These are phyloP conservation scores for Asclepias syriaca DNA, from an alignment of 257 asterid species.

Conservation along the genomic window DNA sequence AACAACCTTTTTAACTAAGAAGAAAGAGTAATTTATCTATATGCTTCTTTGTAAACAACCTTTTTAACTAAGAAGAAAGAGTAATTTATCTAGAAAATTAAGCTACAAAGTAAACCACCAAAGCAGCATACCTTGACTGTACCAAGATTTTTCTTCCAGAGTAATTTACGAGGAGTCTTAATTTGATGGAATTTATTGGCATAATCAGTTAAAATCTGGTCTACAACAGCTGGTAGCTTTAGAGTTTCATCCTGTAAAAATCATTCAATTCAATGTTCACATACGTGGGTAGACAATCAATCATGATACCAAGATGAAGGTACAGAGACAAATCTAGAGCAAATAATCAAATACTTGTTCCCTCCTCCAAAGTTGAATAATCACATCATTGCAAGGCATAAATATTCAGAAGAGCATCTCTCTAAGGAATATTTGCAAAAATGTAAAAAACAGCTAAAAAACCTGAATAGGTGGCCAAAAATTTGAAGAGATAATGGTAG, in stretches of 20 bases:
- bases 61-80: not conserved
- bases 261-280: not conserved
- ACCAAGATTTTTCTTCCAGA: conserved; percentile 96
- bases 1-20: not conserved
- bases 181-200: conserved; percentile 76
- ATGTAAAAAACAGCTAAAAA: not conserved
- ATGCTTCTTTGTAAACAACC: too few relatives aligned
- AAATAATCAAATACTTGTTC: not conserved
- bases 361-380: not conserved
- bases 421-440: not conserved
- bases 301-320: conserved; percentile 3
- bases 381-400: not conserved
- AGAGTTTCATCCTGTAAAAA: conserved; percentile 72
- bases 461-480: conserved; percentile 99
- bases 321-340: not conserved
- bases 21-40: too few relatives aligned
- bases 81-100: not conserved
- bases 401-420: not conserved
- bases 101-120: conserved; percentile 7
- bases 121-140: conserved; percentile 81
- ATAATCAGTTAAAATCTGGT: conserved; percentile 70
- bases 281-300: not conserved
- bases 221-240: conserved; percentile 65
- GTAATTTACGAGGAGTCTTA: conserved; percentile 94
- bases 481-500: conserved; percentile 88